phyloP scores from a whole-genome alignment of 139 green algal genomes.

The Chlamydomonas eustigma region DNA sequence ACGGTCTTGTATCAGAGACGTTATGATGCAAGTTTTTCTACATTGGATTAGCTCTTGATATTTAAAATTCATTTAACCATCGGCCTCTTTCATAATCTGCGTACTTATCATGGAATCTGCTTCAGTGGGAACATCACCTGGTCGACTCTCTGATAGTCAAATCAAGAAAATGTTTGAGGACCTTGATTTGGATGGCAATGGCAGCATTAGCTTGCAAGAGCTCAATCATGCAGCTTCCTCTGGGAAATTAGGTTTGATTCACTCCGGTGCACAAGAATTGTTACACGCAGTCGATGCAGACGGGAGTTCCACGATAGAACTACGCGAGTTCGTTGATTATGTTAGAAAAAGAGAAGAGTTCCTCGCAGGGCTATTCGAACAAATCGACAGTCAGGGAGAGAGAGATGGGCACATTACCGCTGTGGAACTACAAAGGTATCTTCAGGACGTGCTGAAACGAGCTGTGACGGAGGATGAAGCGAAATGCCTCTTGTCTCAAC shows the following conservation, averaged over 20 bases:
- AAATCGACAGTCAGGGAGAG: conserved; percentile 9
- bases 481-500: not conserved
- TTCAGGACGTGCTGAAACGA: not conserved
- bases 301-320: not conserved
- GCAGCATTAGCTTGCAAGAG: not conserved
- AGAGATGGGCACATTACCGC: conserved; percentile 3
- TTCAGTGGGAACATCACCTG: no score
- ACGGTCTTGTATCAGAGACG: no score
- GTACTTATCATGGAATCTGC: no score
- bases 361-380: not conserved
- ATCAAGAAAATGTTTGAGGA: not conserved
- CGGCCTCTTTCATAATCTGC: no score
- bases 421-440: not conserved
- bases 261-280: not conserved
- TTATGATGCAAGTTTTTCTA: no score
- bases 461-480: not conserved
- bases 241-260: not conserved
- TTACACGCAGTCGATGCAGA: not conserved
- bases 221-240: not conserved
- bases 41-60: no score
- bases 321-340: conserved; percentile 1
- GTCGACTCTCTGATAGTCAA: not conserved
- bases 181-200: not conserved
- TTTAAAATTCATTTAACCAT: no score
- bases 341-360: not conserved